phyloP scores from a whole-genome alignment of 305 asterid genomes.

The Solanum chacoense region DNA sequence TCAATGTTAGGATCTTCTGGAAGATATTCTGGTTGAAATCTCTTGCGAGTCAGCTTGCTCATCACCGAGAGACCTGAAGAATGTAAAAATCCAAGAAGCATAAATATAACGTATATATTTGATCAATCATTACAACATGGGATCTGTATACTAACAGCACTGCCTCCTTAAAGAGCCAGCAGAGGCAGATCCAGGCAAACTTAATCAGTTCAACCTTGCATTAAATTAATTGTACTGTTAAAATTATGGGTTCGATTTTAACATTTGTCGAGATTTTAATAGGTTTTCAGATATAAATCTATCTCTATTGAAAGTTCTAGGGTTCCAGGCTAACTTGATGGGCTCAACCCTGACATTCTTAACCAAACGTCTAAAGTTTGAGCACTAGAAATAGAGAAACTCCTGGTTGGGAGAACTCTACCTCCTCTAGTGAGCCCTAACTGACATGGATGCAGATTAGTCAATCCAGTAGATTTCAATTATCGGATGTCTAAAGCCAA shows the following conservation, averaged over 20 bases:
- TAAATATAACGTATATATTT: not conserved
- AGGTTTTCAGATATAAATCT: not conserved
- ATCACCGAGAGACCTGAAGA: constrained; percentile 72
- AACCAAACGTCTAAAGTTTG: not conserved
- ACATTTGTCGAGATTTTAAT: not conserved
- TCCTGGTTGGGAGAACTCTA: not conserved
- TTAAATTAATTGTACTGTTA: not conserved
- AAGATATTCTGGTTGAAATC: constrained; percentile 33
- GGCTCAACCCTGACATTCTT: not conserved
- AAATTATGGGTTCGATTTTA: not conserved
- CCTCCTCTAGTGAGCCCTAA: not conserved
- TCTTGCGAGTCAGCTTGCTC: constrained; percentile 61
- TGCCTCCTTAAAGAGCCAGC: not conserved
- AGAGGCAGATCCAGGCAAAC: not conserved
- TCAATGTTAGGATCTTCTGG: constrained; percentile 34
- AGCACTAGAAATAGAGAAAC: not conserved
- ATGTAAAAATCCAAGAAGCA: not conserved
- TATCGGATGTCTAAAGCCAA: not conserved
- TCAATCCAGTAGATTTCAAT: not conserved
- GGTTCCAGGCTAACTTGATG: not conserved
- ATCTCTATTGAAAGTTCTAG: not conserved
- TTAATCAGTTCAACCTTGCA: not conserved
- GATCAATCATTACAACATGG: not conserved
- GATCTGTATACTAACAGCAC: not conserved
- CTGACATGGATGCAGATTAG: not conserved